Evolutionary conservation across 768 basidiomycete genomes (phyloP).

Genomic region (Russula foetens): DNA sequence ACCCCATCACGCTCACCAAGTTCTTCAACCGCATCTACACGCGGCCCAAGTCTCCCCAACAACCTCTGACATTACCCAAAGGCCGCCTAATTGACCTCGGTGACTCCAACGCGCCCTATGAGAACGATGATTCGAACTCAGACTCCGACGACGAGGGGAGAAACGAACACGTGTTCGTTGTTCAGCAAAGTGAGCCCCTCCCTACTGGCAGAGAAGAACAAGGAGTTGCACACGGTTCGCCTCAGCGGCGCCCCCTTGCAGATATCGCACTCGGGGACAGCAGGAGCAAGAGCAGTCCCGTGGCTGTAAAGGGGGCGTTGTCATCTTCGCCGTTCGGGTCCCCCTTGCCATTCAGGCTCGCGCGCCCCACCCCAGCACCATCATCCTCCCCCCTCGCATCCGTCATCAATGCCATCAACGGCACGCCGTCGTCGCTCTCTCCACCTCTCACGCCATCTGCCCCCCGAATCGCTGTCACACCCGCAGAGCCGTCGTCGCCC

Average conservation of each 20-base stretch:
- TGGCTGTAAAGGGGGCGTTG: not conserved
- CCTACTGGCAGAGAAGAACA: not conserved
- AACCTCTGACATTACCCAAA: not conserved
- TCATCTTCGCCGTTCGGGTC: not conserved
- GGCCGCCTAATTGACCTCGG: slow-evolving; percentile 15
- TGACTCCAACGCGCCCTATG: not conserved
- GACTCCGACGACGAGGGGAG: not conserved
- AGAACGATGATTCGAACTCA: not conserved
- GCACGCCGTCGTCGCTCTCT: slow-evolving; percentile 1
- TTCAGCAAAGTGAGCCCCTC: not conserved
- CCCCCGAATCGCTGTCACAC: slow-evolving; percentile 8
- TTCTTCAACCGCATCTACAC: slow-evolving; percentile 19
- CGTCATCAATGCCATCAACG: slow-evolving; percentile 20
- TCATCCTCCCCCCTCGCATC: slow-evolving; percentile 20
- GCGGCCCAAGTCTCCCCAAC: slow-evolving; percentile 5
- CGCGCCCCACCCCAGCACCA: slow-evolving; percentile 26
- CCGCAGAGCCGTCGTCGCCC: slow-evolving; percentile 12
- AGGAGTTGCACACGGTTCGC: not conserved
- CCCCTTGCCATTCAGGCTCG: slow-evolving; percentile 12
- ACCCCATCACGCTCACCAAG: slow-evolving; percentile 18
- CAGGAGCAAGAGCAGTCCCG: not conserved
- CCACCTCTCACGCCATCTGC: slow-evolving; percentile 2
- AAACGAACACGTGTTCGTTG: not conserved
- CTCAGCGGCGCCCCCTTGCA: slow-evolving; percentile 16
- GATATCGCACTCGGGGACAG: slow-evolving; percentile 15